These are phyloP conservation scores for barrel medic (Medicago truncatula) DNA, from an alignment of 306 rosid species.

Conservation along the genomic window DNA sequence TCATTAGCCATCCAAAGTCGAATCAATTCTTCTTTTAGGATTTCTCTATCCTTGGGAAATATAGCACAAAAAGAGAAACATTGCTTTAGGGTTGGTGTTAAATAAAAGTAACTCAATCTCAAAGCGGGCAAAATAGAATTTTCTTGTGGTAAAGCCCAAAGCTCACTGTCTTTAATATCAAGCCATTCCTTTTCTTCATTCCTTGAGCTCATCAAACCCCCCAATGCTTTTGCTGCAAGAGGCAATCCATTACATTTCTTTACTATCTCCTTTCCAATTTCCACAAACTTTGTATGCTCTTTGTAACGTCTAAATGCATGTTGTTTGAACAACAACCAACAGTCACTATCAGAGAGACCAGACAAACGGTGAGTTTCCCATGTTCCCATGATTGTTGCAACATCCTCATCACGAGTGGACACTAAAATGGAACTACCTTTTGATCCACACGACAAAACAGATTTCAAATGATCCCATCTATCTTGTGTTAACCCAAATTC, in stretches of 20 bases:
- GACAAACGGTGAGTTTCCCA: not conserved
- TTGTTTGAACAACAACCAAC: not conserved
- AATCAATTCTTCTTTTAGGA: not conserved
- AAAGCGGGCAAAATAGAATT: not conserved
- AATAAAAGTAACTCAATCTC: not conserved
- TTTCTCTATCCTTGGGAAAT: not conserved
- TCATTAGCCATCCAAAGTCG: not conserved
- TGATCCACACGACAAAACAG: not conserved
- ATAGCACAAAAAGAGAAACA: not conserved
- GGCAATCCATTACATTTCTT: not conserved
- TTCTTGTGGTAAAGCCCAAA: not conserved
- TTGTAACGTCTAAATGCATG: not conserved
- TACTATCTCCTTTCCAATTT: not conserved
- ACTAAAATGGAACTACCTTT: not conserved
- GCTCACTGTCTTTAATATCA: not conserved
- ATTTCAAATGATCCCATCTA: not conserved
- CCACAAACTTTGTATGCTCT: not conserved
- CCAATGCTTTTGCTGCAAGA: not conserved
- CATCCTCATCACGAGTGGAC: conserved; percentile 3
- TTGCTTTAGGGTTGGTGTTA: not conserved
- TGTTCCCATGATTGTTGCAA: not conserved
- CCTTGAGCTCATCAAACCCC: not conserved
- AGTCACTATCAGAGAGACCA: not conserved
- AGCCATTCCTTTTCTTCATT: not conserved
- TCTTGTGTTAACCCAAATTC: not conserved